Evolutionary conservation across 1,284 basidiomycete species (phyloP), one percentile per base, ranked within the genome.

Genomic region (Cryptococcus sp.): DNA sequence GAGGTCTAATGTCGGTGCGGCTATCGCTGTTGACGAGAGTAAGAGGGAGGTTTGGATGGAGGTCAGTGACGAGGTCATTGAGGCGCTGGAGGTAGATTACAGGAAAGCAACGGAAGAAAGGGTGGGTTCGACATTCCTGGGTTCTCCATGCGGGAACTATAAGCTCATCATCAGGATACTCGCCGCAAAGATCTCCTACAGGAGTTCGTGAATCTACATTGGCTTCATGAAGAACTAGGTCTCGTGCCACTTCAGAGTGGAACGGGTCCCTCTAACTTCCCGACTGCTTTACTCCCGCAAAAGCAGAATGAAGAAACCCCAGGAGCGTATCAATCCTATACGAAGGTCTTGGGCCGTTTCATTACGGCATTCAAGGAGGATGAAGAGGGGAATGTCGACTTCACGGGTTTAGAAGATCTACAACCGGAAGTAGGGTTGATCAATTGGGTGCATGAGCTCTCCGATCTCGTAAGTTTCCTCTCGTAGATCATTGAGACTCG

Each of bases 351-450:
- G 5, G 41, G 56, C 2, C 46, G 51, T 7, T 57, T 69, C 25
- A 58, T 70, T 14, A 44, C 46, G 1, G 42, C 47, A 13, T 70
- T 69, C 45, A 51, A 10, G 52, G 53, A 1, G 57, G 28, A 62
- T 7, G 63, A 62, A 13, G 69, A 68, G n/a, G 59, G 55, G 39
- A 53, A 50, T 22, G 28, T 56, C 10, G 57, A 55, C 7, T 55
- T 66, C 18, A 53, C 61, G 21, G 67, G 65, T 1, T 57, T 73
- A 61, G 66, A 70, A 3, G 66, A 57, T n/a, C 58, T 72, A 1
- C 69, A 74, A 59, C 73, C 73, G 4, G 66, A 69, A 43, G 56
- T 69, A 4, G 69, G 67, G 2, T 54, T 74, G 44, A 62, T 70
- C 25, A 48, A 54, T 9, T 76, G 72, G 72, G 58, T 62, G 1